Evolutionary conservation across 164 flowering plant species (phyloP), one percentile per base, ranked within the genome.

Genomic region (Dillenia suffruticosa): DNA sequence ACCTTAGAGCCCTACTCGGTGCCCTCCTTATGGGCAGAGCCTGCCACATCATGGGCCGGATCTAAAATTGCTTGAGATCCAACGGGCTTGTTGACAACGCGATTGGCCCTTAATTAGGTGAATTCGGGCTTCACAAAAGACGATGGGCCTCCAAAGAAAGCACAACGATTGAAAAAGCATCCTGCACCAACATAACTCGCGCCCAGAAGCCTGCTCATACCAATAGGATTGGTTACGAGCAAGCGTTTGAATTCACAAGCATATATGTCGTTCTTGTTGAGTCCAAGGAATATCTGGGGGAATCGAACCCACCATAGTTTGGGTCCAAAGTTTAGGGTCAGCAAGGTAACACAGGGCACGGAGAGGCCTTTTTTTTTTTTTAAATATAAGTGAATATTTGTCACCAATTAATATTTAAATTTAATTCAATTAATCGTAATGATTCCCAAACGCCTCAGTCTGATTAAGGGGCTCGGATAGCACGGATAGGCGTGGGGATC

Each of bases 1-100:
- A 84, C 92, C 87, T 83, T 70, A 16, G 63, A 68, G 1, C 97
- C 97, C 97, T 92, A 88, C 0, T 57, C 44, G 13, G 80, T 81
- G 0, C 57, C 61, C 45, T 72, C 8, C 67, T 90, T 95, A 60
- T 73, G n/a, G n/a, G n/a, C n/a, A n/a, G n/a, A n/a, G 1, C 60
- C 65, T 1, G 90, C 84, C 1, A 83, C 89, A 4, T 50, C 62
- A 14, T 82, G 80, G 9, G 89, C 88, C 61, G 68, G 16, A 9
- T 54, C 65, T 15, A 81, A 6, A 24, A 68, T 14, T 0, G 49
- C 45, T 47, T 45, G 53, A 9, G 77, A 50, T 10, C 19, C 44
- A 0, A 80, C 71, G 50, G 75, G 75, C 57, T 68, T 63, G 17
- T 63, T 47, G 1, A 67, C 73, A 0, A 56, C 26, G 46, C 69